phyloP scores from a whole-genome alignment of 2,329 filamentous ascomycete genomes.

The Apiospora phragmitis region DNA sequence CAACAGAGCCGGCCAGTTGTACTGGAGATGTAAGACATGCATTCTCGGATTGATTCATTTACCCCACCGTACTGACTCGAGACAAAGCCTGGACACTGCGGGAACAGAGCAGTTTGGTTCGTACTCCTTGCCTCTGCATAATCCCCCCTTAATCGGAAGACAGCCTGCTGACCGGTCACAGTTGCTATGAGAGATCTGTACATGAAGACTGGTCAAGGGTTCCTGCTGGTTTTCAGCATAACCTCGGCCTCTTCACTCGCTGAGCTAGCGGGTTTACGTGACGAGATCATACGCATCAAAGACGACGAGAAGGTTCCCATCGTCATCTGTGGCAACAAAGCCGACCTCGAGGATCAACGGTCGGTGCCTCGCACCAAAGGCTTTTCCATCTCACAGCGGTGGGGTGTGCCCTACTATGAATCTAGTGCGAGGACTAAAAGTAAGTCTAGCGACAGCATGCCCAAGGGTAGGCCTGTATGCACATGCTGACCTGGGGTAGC shows the following conservation, averaged over 20 bases:
- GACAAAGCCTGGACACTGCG: constrained; percentile 76
- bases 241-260: constrained; percentile 81
- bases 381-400: constrained; percentile 82
- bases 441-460: constrained; percentile 37
- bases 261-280: constrained; percentile 77
- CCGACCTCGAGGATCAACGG: constrained; percentile 83
- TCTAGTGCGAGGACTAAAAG: constrained; percentile 76
- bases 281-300: constrained; percentile 90
- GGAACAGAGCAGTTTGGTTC: constrained; percentile 91
- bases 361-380: constrained; percentile 76
- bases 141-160: neutral
- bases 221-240: constrained; percentile 90
- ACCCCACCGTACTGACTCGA: constrained; percentile 31
- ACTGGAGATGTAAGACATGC: constrained; percentile 73
- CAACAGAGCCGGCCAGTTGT: constrained; percentile 80
- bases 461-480: neutral
- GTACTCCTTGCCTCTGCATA: constrained; percentile 28
- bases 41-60: constrained; percentile 17
- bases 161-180: constrained; percentile 32
- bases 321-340: constrained; percentile 91
- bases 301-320: constrained; percentile 83
- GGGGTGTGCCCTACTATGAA: constrained; percentile 91
- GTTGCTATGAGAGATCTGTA: constrained; percentile 76
- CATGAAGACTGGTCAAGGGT: constrained; percentile 92
- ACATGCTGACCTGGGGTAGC: constrained; percentile 40